Evolutionary conservation across 257 asterid genomes (phyloP).

Genomic region (Hygrophila difformis): DNA sequence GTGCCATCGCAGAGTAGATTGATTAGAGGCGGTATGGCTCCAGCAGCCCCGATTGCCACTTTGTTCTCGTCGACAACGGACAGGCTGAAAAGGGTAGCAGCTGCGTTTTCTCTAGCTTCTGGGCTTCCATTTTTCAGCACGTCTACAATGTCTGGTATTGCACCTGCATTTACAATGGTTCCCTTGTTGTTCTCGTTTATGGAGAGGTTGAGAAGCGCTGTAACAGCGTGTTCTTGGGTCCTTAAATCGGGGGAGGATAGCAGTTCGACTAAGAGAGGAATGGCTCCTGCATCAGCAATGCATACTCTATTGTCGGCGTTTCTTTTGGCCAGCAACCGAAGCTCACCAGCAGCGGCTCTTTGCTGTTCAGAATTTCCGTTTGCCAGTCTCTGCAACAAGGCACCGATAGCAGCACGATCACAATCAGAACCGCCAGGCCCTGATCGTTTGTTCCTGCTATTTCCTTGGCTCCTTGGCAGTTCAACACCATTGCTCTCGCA

Average conservation of each 20-base stretch:
- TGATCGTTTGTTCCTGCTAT: constrained; percentile 36
- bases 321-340: constrained; percentile 91
- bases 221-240: no score
- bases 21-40: constrained; percentile 84
- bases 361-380: constrained; percentile 65
- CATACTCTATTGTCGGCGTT: constrained; percentile 90
- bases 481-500: constrained; percentile 94
- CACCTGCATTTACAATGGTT: constrained; percentile 93
- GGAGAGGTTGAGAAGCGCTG: no score
- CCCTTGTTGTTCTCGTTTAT: no score
- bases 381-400: constrained; percentile 62
- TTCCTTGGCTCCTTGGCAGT: constrained; percentile 71
- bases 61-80: constrained; percentile 88
- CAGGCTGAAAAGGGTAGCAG: constrained; percentile 86
- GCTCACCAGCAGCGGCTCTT: constrained; percentile 94
- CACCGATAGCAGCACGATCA: constrained; percentile 56
- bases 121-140: constrained; percentile 64
- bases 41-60: constrained; percentile 69
- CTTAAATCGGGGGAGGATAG: no score
- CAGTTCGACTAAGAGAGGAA: constrained; percentile 74
- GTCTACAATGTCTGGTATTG: constrained; percentile 76
- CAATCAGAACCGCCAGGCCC: constrained; percentile 70
- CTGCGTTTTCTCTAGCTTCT: constrained; percentile 89
- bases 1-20: constrained; percentile 76
- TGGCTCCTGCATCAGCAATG: constrained; percentile 92